Percentiles rank a stretch among this genome's conserved stretches.
Conservation (phyloP, 768 basidiomycete species). For the Termitomyces sp. region DNA sequence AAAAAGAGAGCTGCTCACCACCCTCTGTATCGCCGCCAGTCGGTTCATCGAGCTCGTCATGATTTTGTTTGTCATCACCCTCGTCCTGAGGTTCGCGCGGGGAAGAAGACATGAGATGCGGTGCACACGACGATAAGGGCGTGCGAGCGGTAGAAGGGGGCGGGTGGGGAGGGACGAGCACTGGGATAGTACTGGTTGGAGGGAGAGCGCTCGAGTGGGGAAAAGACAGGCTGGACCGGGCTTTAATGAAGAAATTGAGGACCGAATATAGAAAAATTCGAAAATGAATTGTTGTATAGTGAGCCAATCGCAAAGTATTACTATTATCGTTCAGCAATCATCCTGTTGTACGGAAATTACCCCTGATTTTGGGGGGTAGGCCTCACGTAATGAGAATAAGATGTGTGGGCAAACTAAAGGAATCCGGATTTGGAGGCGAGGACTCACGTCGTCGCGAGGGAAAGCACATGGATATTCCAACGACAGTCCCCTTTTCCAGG, state of each 20-base stretch:
- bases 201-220: constrained; percentile 51
- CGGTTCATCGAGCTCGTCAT: constrained; percentile 57
- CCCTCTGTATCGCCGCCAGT: constrained; percentile 33
- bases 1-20: constrained; percentile 29
- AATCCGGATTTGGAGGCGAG: constrained; percentile 30
- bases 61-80: constrained; percentile 46
- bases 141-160: constrained; percentile 10
- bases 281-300: constrained; percentile 62
- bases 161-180: constrained; percentile 25
- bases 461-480: constrained; percentile 24
- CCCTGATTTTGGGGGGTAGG: constrained; percentile 53
- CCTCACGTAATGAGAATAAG: constrained; percentile 50
- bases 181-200: constrained; percentile 32
- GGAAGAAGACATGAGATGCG: constrained; percentile 56
- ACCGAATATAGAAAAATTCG: constrained; percentile 65
- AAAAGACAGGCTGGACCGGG: constrained; percentile 54
- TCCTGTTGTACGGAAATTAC: constrained; percentile 24
- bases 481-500: constrained; percentile 11
- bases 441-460: constrained; percentile 23
- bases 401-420: constrained; percentile 19
- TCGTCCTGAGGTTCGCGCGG: constrained; percentile 51
- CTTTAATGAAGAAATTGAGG: constrained; percentile 76
- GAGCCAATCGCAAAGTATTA: constrained; percentile 24
- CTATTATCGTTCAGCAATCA: constrained; percentile 6
- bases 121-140: constrained; percentile 25